Percentiles rank a stretch among this genome's conserved stretches.
Conservation (phyloP, 495 filamentous ascomycete species). For the Penicillium soppii region DNA sequence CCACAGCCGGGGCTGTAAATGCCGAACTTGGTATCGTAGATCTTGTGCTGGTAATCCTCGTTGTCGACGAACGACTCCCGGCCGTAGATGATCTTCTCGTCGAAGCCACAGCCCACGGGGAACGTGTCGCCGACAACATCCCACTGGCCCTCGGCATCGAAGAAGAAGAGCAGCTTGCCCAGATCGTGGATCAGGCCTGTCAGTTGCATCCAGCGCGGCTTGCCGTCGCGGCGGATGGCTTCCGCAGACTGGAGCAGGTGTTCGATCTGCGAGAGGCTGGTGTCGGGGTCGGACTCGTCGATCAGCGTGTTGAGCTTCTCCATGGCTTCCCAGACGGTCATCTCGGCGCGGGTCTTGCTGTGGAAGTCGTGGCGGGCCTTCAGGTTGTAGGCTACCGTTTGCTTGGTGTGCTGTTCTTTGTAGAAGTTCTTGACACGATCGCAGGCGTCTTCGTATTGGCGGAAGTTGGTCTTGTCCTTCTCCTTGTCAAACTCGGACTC, state of each 20-base stretch:
- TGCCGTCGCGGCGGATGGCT: conserved; percentile 82
- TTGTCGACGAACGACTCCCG: conserved; percentile 71
- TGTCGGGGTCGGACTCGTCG: conserved; percentile 88
- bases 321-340: conserved; percentile 87
- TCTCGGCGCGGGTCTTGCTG: conserved; percentile 63
- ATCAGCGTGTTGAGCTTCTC: conserved; percentile 86
- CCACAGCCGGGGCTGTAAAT: conserved; percentile 79
- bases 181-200: conserved; percentile 87
- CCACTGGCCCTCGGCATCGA: conserved; percentile 81
- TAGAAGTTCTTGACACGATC: conserved; percentile 82
- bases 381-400: conserved; percentile 83
- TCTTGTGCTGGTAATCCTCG: conserved; percentile 60
- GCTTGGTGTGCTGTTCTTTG: conserved; percentile 78
- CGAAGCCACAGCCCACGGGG: conserved; percentile 83
- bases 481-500: conserved; percentile 66
- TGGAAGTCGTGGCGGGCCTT: conserved; percentile 70
- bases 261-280: conserved; percentile 80
- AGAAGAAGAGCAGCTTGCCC: conserved; percentile 86
- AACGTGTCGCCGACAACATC: conserved; percentile 92
- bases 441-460: conserved; percentile 75
- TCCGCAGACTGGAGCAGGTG: conserved; percentile 85
- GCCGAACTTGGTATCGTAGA: conserved; percentile 71
- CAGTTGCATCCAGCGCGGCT: conserved; percentile 91
- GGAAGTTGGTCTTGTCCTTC: conserved; percentile 81
- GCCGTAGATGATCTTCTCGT: conserved; percentile 71